phyloP scores from a whole-genome alignment of 768 basidiomycete genomes.

The Termitomyces sp. region DNA sequence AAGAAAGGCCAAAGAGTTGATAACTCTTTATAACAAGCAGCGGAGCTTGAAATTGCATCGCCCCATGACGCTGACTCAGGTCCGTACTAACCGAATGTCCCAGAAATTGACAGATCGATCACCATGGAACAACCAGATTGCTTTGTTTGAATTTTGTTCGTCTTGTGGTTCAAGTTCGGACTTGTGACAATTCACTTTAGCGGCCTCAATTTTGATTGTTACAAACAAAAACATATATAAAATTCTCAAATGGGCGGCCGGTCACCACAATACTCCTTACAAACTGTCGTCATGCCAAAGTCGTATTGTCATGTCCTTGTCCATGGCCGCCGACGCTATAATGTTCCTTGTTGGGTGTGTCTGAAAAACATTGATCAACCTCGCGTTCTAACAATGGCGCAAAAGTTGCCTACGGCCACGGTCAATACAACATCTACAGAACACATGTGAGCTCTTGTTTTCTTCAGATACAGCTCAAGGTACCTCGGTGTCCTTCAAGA shows the following conservation, averaged over 20 bases:
- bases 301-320: conserved; percentile 81
- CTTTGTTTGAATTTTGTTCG: neutral
- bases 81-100: neutral
- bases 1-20: neutral
- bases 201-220: too few species aligned
- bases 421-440: conserved; percentile 62
- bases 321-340: conserved; percentile 87
- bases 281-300: conserved; percentile 61
- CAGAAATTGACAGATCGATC: conserved; percentile 43
- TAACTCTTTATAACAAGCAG: conserved; percentile 20
- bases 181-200: too few species aligned
- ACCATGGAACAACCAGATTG: neutral
- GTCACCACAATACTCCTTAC: neutral
- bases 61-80: conserved; percentile 14
- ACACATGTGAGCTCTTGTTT: neutral
- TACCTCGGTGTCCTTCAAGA: conserved; percentile 80
- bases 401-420: conserved; percentile 50
- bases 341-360: conserved; percentile 69
- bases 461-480: neutral
- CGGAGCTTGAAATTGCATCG: conserved; percentile 37
- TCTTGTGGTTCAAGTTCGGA: neutral
- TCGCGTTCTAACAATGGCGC: conserved; percentile 1
- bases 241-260: neutral
- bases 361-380: conserved; percentile 30
- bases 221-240: neutral